Percentiles rank a stretch among this genome's conserved stretches.
Conservation (phyloP, 2,329 filamentous ascomycete species). For the Fusarium cicatricum region DNA sequence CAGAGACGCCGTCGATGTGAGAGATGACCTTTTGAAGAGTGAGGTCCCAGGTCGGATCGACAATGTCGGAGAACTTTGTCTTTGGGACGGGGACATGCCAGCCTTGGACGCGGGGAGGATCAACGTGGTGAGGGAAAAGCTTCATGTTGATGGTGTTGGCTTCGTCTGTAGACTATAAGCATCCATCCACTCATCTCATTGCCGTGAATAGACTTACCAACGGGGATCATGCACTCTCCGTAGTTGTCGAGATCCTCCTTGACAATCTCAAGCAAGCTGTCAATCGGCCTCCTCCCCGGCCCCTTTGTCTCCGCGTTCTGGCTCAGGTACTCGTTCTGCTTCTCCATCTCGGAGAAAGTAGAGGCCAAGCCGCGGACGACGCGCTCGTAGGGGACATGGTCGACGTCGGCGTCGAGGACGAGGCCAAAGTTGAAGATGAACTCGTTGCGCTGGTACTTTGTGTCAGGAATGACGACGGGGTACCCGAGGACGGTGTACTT, state of each 20-base stretch:
- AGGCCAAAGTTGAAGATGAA: constrained; percentile 99
- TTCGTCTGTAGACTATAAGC: constrained; percentile 67
- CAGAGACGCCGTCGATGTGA: constrained; percentile 89
- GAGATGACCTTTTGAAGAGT: constrained; percentile 82
- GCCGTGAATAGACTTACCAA: constrained; percentile 66
- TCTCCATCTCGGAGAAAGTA: constrained; percentile 88
- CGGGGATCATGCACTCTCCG: constrained; percentile 97
- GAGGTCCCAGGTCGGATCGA: constrained; percentile 76
- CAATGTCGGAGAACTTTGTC: constrained; percentile 69
- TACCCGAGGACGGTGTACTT: constrained; percentile 84
- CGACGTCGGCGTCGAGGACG: constrained; percentile 71
- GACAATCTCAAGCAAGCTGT: constrained; percentile 82
- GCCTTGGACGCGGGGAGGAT: constrained; percentile 78
- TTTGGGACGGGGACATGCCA: constrained; percentile 91
- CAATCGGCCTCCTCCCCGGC: constrained; percentile 71
- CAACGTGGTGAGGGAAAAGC: constrained; percentile 83
- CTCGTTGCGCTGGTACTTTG: constrained; percentile 88
- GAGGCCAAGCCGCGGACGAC: constrained; percentile 87
- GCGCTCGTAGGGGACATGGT: constrained; percentile 81
- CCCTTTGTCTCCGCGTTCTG: constrained; percentile 60
- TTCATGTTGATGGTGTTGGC: constrained; percentile 97
- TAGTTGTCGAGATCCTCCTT: constrained; percentile 95
- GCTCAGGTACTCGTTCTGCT: constrained; percentile 86
- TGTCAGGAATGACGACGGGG: constrained; percentile 85
- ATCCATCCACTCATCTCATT: no score